Base-by-base conservation (phyloP, 1,284 basidiomycete species). In the Ustilago crameri region DNA sequence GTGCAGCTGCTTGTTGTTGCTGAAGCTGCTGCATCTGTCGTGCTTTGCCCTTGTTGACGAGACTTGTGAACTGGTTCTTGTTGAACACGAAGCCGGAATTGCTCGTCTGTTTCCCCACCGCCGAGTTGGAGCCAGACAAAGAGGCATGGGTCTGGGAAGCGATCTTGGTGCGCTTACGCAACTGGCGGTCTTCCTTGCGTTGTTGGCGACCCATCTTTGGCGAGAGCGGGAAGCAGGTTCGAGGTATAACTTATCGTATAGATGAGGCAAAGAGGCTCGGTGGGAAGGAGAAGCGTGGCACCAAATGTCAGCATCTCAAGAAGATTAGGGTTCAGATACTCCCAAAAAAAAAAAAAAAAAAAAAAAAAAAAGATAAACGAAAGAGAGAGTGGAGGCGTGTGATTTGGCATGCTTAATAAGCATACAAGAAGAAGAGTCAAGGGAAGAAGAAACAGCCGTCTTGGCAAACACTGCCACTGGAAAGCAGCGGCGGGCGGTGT, bases 81-180 rank as follows among this genome's bases (percentile, higher is more conserved):
- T 62, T 55, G 32, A 72, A 72, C 10, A 66, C 69, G 22, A 72
- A 66, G 30, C 54, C 49, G 18, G 63, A 63, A 38, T 72, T 66
- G 55, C 26, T 32, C n/a, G 58, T 15, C 49, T 72, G 63, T 38
- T 63, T 66, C 40, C 69, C 59, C 15, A 61, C 44, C 38, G 27
- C 48, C 5, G 38, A 24, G 24, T 46, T 51, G 17, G 59, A 32
- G 0, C 43, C 37, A 15, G 50, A 34, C 24, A 52, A 44, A 10
- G 50, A 46, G 40, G 53, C 43, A 35, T 71, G 68, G 8, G 55
- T 50, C 24, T 64, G 53, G 9, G 43, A 50, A 17, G 63, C 63
- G 37, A 62, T 53, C n/a, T 66, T 72, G 24, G 69, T 66, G 50
- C 41, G 57, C 35, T 66, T 72, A 32, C 69, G 58, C 14, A 51